phyloP scores from a whole-genome alignment of 768 basidiomycete species.

The Suillus bovinus region DNA sequence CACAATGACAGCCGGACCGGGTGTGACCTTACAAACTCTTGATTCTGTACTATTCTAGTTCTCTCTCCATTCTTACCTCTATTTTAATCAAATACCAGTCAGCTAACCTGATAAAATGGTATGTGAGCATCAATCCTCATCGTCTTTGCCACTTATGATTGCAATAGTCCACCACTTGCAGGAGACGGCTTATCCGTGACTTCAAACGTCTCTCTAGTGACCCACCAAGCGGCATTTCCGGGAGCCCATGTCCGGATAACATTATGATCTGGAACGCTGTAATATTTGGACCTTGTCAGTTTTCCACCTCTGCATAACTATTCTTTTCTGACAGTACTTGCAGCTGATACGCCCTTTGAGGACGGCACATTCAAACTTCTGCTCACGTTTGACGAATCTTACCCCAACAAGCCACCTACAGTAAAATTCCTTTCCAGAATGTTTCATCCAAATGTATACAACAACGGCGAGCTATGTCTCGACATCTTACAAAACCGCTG shows the following conservation, averaged over 20 bases:
- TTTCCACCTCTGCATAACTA: not conserved
- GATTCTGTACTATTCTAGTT: constrained; percentile 17
- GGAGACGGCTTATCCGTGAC: constrained; percentile 94
- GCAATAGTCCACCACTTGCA: constrained; percentile 86
- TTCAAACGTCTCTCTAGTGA: constrained; percentile 95
- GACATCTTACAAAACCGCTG: constrained; percentile 99
- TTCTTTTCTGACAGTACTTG: constrained; percentile 5
- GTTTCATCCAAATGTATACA: constrained; percentile 99
- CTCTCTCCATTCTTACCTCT: not conserved
- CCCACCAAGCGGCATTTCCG: constrained; percentile 94
- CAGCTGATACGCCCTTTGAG: constrained; percentile 98
- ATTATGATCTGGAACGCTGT: constrained; percentile 99
- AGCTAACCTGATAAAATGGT: constrained; percentile 4
- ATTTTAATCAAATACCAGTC: not conserved
- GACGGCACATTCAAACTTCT: constrained; percentile 98
- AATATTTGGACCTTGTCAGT: constrained; percentile 95
- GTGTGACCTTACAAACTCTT: constrained; percentile 2
- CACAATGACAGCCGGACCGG: too few relatives aligned
- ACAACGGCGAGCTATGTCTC: constrained; percentile 96
- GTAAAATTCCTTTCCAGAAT: constrained; percentile 97
- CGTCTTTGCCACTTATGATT: not conserved
- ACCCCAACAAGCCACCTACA: constrained; percentile 97
- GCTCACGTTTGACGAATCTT: constrained; percentile 94
- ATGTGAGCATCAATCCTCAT: not conserved
- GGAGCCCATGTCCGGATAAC: constrained; percentile 96